Percentiles rank a stretch among this genome's conserved stretches.
These are phyloP conservation scores for Fusarium chlamydosporum DNA, from an alignment of 2,329 filamentous ascomycete genomes.

Conservation along the genomic window DNA sequence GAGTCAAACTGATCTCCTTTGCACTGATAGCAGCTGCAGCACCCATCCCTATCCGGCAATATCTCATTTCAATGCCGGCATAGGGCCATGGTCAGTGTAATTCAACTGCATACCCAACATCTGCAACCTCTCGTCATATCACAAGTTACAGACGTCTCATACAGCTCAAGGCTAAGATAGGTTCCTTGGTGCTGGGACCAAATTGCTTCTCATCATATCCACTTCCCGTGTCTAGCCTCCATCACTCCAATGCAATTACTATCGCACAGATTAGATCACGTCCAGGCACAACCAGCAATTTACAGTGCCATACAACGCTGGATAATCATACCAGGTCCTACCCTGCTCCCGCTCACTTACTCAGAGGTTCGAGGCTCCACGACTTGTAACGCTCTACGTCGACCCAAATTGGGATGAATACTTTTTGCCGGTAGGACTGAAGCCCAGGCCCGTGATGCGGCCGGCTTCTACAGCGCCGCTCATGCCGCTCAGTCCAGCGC, in stretches of 20 bases:
- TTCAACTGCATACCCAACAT: slow-evolving; percentile 29
- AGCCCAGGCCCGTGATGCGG: slow-evolving; percentile 2
- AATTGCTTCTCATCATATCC: slow-evolving; percentile 29
- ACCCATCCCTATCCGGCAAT: not conserved
- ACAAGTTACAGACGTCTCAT: slow-evolving; percentile 14
- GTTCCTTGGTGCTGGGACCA: slow-evolving; percentile 2
- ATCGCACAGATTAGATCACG: not conserved
- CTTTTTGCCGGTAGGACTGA: not conserved
- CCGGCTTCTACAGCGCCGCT: slow-evolving; percentile 14
- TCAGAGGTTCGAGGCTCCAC: slow-evolving; percentile 8
- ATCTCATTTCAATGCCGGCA: slow-evolving; percentile 22
- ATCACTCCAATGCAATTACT: slow-evolving; percentile 5
- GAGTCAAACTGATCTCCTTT: not conserved
- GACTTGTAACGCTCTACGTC: not conserved
- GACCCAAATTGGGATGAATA: not conserved
- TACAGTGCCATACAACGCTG: not conserved
- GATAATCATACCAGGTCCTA: slow-evolving; percentile 8
- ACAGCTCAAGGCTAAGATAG: slow-evolving; percentile 11
- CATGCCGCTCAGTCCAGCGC: slow-evolving; percentile 1
- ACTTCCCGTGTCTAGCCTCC: slow-evolving; percentile 40
- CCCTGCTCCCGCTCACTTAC: slow-evolving; percentile 22
- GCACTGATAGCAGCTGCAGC: slow-evolving; percentile 14
- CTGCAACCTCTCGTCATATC: slow-evolving; percentile 29
- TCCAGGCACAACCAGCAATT: slow-evolving; percentile 12
- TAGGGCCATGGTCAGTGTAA: slow-evolving; percentile 5